phyloP scores from a whole-genome alignment of 345 rosid genomes.

The Arabidopsis suecica region DNA sequence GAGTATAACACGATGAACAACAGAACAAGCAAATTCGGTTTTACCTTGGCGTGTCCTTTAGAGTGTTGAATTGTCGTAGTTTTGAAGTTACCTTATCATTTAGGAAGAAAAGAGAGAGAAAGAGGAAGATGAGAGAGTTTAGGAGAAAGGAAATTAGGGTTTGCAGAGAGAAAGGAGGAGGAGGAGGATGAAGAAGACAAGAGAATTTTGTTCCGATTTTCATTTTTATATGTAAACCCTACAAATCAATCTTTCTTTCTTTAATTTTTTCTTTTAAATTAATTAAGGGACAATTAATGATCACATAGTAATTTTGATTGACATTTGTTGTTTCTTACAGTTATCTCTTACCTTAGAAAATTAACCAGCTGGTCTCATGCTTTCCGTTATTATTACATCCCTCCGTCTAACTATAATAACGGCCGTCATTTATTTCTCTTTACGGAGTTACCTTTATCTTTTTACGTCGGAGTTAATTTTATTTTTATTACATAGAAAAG shows the following conservation, averaged over 20 bases:
- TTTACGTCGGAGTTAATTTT: too few relatives aligned
- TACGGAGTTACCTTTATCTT: not conserved
- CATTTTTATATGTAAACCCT: conserved; percentile 48
- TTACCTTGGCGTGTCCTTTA: conserved; percentile 13
- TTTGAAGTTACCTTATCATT: conserved; percentile 20
- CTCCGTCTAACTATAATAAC: conserved; percentile 41
- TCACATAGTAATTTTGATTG: not conserved
- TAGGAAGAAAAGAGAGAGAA: not conserved
- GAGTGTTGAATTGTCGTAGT: conserved; percentile 10
- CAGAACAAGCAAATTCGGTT: conserved; percentile 10
- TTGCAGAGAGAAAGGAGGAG: conserved; percentile 35
- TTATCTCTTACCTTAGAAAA: conserved; percentile 19
- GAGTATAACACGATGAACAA: conserved; percentile 1
- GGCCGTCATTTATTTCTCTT: conserved; percentile 37
- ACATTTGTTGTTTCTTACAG: conserved; percentile 15
- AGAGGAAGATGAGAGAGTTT: conserved; percentile 21
- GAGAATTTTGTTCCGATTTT: conserved; percentile 29
- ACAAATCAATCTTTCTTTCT: conserved; percentile 8
- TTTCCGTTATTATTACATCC: conserved; percentile 25
- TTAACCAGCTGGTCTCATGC: conserved; percentile 25
- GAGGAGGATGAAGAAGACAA: conserved; percentile 39
- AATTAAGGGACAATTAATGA: not conserved
- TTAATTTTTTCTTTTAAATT: not conserved
- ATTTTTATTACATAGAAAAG: too few relatives aligned
- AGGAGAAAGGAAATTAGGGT: conserved; percentile 40